Conservation (phyloP, 345 rosid species). For the Clarkia xantiana region DNA sequence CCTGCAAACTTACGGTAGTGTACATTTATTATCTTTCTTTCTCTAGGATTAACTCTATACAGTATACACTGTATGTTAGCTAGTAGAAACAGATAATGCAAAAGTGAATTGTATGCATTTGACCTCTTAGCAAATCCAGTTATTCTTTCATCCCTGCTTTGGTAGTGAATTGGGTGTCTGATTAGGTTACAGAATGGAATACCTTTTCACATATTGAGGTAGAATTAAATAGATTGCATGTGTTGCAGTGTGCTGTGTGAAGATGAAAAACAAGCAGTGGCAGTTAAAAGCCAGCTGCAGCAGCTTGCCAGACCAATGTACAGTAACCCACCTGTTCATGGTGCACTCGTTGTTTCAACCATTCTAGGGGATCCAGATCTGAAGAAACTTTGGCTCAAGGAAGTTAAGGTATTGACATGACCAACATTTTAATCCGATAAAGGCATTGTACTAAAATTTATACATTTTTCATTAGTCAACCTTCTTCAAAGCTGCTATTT, state of each 20-base stretch:
- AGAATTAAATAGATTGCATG: background rate
- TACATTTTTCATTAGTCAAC: too few relatives aligned
- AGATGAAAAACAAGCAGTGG: conserved; percentile 68
- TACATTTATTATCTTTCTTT: conserved; percentile 1
- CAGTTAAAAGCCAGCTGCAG: conserved; percentile 93
- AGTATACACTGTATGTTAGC: too few relatives aligned
- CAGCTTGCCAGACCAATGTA: conserved; percentile 96
- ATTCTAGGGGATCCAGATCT: conserved; percentile 64
- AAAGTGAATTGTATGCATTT: too few relatives aligned
- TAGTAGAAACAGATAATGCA: too few relatives aligned
- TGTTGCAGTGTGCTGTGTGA: conserved; percentile 69
- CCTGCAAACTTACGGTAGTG: too few relatives aligned
- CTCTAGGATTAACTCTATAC: background rate
- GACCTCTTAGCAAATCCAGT: background rate
- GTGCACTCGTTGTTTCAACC: conserved; percentile 69
- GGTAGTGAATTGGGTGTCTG: background rate
- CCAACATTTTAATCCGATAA: too few relatives aligned
- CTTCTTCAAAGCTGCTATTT: too few relatives aligned
- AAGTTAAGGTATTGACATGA: conserved; percentile 59
- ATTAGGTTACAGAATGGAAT: background rate
- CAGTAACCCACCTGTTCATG: conserved; percentile 93
- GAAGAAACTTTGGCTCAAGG: conserved; percentile 80
- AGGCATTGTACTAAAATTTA: too few relatives aligned
- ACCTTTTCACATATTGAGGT: background rate
- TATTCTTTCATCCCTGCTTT: background rate